Base-by-base conservation (phyloP, 1,284 basidiomycete species). In the Wolfiporia cocos region DNA sequence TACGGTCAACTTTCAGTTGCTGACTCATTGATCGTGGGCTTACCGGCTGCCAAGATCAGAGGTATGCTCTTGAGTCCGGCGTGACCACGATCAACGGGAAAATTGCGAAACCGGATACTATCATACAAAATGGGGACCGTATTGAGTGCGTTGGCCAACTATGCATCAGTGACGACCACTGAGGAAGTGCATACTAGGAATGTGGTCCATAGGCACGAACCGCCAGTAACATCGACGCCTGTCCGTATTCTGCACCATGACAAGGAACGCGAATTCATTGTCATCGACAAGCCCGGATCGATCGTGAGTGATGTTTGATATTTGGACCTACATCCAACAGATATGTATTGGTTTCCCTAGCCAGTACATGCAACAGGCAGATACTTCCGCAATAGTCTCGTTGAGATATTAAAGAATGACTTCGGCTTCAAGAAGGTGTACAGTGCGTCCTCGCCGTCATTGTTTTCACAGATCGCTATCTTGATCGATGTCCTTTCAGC, bases 131-230 rank as follows among this genome's bases (percentile, higher is more conserved):
- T 57, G 92, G 92, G 9, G 96, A 99, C 64, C 74, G 89, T 39
- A 83, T 97, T 43, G 90, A 93, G 90, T 92, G 48, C 49, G 85
- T 72, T 29, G 29, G 26, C 37, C 28, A 34, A 20, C n/a, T 17
- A 18, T n/a, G n/a, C n/a, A n/a, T n/a, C n/a, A 23, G 17, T 36
- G 7, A 29, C n/a, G 28, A 9, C 10, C 15, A 29, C 32, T 26
- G 17, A 12, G 10, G 9, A 9, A 12, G 17, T 34, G 38, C 51
- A 1, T 49, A 55, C 34, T 50, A 95, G 92, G 57, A 97, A 97
- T 59, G 78, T 92, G 4, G 92, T 95, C 2, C 94, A 97, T 64
- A 73, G 92, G 14, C 96, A 99, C 61, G 96, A 99, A 64, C 95
- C 96, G 3, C 92, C 96, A 0, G 86, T 99, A 3, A 88, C 92